phyloP scores from a whole-genome alignment of 2,329 filamentous ascomycete species.

The Paecilomyces formosus region DNA sequence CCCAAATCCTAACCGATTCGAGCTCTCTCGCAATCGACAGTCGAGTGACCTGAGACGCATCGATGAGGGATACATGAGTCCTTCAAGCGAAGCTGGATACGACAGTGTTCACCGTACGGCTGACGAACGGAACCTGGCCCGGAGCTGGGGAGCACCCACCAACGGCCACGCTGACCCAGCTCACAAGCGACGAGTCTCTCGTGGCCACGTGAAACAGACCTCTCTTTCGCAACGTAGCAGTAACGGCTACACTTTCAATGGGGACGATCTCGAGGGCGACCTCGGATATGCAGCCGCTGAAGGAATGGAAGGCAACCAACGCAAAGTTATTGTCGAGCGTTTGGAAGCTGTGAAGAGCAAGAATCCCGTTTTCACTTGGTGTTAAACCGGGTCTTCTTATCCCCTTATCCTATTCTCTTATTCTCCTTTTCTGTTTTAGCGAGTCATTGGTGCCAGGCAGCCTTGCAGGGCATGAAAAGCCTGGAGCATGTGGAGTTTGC shows the following conservation, averaged over 20 bases:
- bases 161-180: not conserved
- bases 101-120: conserved; percentile 21
- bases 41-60: conserved; percentile 27
- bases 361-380: conserved; percentile 97
- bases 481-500: conserved; percentile 13
- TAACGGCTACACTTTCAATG: conserved; percentile 46
- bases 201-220: conserved; percentile 18
- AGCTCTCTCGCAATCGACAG: conserved; percentile 46
- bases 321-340: conserved; percentile 94
- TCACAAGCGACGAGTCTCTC: conserved; percentile 2
- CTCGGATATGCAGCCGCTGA: conserved; percentile 90
- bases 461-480: conserved; percentile 9
- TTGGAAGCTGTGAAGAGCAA: conserved; percentile 91
- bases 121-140: conserved; percentile 27
- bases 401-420: not conserved
- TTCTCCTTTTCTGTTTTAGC: conserved; percentile 15
- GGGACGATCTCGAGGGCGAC: conserved; percentile 82
- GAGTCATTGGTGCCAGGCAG: conserved; percentile 16
- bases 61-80: conserved; percentile 25
- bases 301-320: conserved; percentile 82
- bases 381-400: conserved; percentile 44
- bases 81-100: conserved; percentile 24
- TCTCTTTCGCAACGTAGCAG: conserved; percentile 35
- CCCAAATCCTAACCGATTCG: conserved; percentile 69
- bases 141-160: conserved; percentile 26